Conservation (phyloP, 1,139 yeast species). For the Magnusiomyces suaveolens region DNA sequence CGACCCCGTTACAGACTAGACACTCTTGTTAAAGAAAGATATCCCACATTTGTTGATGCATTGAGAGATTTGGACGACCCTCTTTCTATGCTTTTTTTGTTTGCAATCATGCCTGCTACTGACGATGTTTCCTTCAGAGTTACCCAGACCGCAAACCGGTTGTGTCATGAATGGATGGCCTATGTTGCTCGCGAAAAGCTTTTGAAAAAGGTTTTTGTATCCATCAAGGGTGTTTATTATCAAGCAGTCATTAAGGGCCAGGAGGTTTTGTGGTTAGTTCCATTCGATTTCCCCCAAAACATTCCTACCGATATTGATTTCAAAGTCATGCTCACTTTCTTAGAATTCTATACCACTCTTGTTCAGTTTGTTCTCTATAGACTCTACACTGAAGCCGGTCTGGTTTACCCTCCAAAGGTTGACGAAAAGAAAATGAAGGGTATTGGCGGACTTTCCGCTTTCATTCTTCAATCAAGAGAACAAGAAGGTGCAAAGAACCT, state of each 20-base stretch:
- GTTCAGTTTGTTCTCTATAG: conserved; percentile 79
- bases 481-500: conserved; percentile 23
- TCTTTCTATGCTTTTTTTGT: conserved; percentile 83
- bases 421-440: conserved; percentile 65
- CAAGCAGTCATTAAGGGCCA: conserved; percentile 87
- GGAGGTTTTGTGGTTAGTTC: conserved; percentile 91
- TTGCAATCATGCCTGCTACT: conserved; percentile 92
- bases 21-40: conserved; percentile 85
- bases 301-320: conserved; percentile 92
- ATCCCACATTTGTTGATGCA: conserved; percentile 90
- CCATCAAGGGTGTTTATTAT: conserved; percentile 94
- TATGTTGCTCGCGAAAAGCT: conserved; percentile 77
- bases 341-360: conserved; percentile 89
- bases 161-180: conserved; percentile 94
- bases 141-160: conserved; percentile 73
- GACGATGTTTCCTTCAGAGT: conserved; percentile 69
- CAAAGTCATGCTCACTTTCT: conserved; percentile 91
- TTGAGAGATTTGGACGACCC: conserved; percentile 92
- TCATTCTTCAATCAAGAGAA: conserved; percentile 53
- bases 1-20: conserved; percentile 82
- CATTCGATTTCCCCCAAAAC: conserved; percentile 92
- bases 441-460: conserved; percentile 82
- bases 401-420: conserved; percentile 86
- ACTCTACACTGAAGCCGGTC: conserved; percentile 72
- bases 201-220: conserved; percentile 82